A percentile compares a stretch with the other conserved stretches of the same genome.
These are phyloP conservation scores for Elsinoe perseae DNA, from an alignment of 2,329 filamentous ascomycete genomes.

Conservation along the genomic window DNA sequence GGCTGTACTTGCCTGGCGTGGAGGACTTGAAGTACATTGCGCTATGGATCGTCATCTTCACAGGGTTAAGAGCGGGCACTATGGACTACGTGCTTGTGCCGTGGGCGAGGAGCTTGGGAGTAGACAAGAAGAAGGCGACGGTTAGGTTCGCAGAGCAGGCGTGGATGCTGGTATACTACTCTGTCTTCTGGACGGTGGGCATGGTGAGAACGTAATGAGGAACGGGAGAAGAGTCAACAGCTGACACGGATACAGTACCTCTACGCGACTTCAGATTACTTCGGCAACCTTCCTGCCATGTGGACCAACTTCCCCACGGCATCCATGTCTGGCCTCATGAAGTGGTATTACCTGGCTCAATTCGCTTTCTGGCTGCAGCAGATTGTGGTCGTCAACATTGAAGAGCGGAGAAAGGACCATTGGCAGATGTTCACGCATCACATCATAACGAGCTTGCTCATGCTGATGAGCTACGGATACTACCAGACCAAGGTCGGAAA, in stretches of 20 bases:
- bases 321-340: conserved; percentile 65
- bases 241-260: conserved; percentile 55
- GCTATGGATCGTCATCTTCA: conserved; percentile 77
- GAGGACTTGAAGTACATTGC: conserved; percentile 72
- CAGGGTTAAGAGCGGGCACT: conserved; percentile 69
- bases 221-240: neutral
- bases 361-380: conserved; percentile 92
- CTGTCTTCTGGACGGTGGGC: conserved; percentile 72
- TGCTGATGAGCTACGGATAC: conserved; percentile 77
- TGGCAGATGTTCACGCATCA: conserved; percentile 95
- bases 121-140: conserved; percentile 66
- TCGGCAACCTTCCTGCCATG: conserved; percentile 64
- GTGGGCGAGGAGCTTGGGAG: conserved; percentile 62
- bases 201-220: conserved; percentile 34
- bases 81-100: conserved; percentile 87
- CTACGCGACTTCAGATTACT: conserved; percentile 69
- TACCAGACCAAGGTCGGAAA: conserved; percentile 82
- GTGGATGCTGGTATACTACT: conserved; percentile 82
- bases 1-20: conserved; percentile 65
- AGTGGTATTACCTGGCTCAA: conserved; percentile 84
- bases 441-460: conserved; percentile 74
- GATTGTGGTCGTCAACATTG: conserved; percentile 87
- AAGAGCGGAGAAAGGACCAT: conserved; percentile 89
- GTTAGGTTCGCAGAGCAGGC: conserved; percentile 89
- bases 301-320: conserved; percentile 82